Conservation (phyloP, 176 grass and related monocot species). For the Olyra latifolia region DNA sequence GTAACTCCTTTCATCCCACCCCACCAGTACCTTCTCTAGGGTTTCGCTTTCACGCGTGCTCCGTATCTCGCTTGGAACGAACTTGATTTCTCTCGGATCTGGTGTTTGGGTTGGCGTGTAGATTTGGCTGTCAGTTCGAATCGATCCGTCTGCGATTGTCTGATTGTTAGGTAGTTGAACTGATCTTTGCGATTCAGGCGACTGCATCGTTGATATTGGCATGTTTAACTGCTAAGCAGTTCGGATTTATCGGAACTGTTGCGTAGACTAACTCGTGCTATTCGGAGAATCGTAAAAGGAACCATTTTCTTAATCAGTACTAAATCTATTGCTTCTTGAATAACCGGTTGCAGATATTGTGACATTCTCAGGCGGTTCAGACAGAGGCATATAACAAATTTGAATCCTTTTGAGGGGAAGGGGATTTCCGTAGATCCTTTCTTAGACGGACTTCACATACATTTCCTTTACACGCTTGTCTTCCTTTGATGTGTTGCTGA, state of each 20-base stretch:
- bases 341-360: conserved; percentile 35
- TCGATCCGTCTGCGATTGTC: neutral
- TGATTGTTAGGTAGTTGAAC: too few relatives aligned
- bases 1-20: neutral
- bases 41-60: neutral
- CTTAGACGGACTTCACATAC: neutral
- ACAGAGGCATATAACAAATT: conserved; percentile 48
- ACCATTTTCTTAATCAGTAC: neutral
- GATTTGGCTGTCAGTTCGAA: neutral
- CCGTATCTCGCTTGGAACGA: neutral
- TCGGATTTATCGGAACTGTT: neutral
- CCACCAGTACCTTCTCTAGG: neutral
- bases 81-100: neutral
- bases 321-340: conserved; percentile 41
- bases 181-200: neutral
- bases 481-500: neutral
- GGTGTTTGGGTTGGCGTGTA: neutral
- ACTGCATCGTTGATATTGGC: neutral
- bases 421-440: neutral
- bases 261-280: too few relatives aligned
- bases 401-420: neutral
- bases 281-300: neutral
- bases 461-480: neutral
- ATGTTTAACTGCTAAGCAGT: neutral
- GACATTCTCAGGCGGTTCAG: conserved; percentile 35